Conservation (phyloP, 139 green algal species). For the Chlorella ohadii region DNA sequence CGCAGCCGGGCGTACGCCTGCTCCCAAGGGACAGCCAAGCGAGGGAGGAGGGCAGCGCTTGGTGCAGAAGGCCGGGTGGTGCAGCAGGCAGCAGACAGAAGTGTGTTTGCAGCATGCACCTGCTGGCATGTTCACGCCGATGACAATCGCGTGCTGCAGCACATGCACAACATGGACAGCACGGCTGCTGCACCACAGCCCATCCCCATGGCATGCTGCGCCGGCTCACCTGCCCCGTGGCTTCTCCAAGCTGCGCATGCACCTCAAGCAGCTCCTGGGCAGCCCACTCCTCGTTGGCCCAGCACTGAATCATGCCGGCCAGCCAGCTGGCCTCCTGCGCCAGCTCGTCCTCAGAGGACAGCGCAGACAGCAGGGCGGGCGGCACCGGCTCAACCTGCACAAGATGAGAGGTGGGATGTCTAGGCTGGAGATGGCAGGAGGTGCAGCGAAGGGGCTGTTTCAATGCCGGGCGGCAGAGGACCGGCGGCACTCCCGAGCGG, state of each 20-base stretch:
- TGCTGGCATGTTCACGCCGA: too few species aligned
- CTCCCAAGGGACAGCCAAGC: too few species aligned
- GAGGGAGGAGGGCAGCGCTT: neutral
- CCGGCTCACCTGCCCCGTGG: constrained; percentile 26
- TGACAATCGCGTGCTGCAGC: too few species aligned
- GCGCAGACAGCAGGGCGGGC: neutral
- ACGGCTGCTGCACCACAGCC: too few species aligned
- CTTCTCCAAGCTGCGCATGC: constrained; percentile 44
- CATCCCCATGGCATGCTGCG: neutral
- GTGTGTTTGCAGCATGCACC: too few species aligned
- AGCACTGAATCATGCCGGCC: constrained; percentile 31
- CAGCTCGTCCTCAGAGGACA: constrained; percentile 2
- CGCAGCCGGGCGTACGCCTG: constrained; percentile 46
- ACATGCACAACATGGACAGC: neutral
- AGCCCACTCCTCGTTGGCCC: constrained; percentile 66
- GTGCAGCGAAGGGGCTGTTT: too few species aligned
- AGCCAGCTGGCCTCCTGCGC: constrained; percentile 22
- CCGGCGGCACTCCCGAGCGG: too few species aligned
- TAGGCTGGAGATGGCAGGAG: too few species aligned
- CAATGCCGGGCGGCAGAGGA: too few species aligned
- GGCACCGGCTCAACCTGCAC: constrained; percentile 24
- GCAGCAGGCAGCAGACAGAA: too few species aligned
- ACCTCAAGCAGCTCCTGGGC: constrained; percentile 38
- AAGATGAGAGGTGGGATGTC: too few species aligned
- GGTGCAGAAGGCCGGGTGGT: too few species aligned